Evolutionary conservation across 129 eudicot genomes (phyloP).

Genomic region (Artemisia tridentata): DNA sequence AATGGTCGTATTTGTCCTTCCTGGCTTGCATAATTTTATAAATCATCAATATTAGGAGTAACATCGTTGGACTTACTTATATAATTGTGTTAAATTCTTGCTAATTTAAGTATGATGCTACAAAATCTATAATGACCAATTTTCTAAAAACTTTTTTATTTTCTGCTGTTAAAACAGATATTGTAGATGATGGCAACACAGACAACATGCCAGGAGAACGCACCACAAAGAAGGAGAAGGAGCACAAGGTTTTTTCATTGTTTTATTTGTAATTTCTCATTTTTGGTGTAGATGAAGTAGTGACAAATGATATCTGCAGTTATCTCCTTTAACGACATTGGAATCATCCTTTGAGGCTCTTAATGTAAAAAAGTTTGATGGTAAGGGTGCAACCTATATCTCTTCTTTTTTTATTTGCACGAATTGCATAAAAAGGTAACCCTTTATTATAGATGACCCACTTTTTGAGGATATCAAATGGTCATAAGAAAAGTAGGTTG

Average conservation of each 20-base stretch:
- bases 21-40: neutral
- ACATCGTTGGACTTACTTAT: neutral
- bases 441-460: too few relatives aligned
- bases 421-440: too few relatives aligned
- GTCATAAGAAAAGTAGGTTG: too few relatives aligned
- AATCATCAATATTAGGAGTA: neutral
- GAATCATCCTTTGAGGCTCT: constrained; percentile 69
- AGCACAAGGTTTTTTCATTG: constrained; percentile 42
- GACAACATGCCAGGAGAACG: constrained; percentile 34
- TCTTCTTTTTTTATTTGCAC: neutral
- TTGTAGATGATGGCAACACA: constrained; percentile 35
- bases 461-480: too few relatives aligned
- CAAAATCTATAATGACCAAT: neutral
- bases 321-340: constrained; percentile 63
- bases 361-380: constrained; percentile 83
- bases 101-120: neutral
- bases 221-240: constrained; percentile 40
- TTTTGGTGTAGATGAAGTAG: constrained; percentile 16
- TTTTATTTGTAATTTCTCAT: neutral
- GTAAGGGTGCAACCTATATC: constrained; percentile 31
- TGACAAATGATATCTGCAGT: constrained; percentile 28
- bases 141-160: neutral
- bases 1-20: neutral
- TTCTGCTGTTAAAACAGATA: constrained; percentile 34
- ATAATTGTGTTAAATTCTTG: neutral